A percentile compares a stretch with the other conserved stretches of the same genome.
phyloP scores from a whole-genome alignment of 176 grass and related monocot genomes.

The Luzula sylvatica region DNA sequence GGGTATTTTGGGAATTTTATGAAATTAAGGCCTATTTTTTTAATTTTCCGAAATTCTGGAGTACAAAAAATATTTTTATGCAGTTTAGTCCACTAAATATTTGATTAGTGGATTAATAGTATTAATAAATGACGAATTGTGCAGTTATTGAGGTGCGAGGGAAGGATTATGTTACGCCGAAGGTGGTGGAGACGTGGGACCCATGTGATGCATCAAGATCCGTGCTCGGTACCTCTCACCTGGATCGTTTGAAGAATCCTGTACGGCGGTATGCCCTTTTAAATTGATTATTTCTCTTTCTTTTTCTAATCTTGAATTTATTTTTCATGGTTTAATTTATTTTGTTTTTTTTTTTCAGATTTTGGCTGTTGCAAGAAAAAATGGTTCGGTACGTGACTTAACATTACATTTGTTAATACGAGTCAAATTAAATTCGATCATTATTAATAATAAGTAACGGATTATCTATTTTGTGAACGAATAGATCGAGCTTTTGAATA shows the following conservation, averaged over 20 bases:
- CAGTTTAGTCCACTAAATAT: too few species aligned
- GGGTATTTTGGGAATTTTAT: too few species aligned
- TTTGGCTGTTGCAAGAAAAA: conserved; percentile 73
- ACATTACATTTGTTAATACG: not conserved
- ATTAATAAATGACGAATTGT: not conserved
- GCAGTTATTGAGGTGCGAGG: conserved; percentile 64
- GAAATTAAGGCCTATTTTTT: too few species aligned
- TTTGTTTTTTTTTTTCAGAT: conserved; percentile 40
- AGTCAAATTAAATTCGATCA: not conserved
- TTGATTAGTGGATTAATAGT: too few species aligned
- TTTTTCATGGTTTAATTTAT: not conserved
- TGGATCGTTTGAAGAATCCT: conserved; percentile 46
- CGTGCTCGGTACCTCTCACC: conserved; percentile 48
- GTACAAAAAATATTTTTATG: too few species aligned
- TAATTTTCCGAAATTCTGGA: too few species aligned
- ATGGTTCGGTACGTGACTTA: conserved; percentile 46
- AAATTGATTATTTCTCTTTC: not conserved
- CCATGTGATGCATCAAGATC: conserved; percentile 45
- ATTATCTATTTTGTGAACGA: conserved; percentile 15
- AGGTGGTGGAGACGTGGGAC: conserved; percentile 87
- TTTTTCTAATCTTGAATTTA: not conserved
- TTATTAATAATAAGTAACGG: not conserved
- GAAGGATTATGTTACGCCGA: conserved; percentile 36
- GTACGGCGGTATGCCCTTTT: conserved; percentile 30
- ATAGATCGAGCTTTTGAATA: conserved; percentile 79